A percentile compares a stretch with the other conserved stretches of the same genome.
These are phyloP conservation scores for Platanthera guangdongensis DNA, from an alignment of 106 monocot species.

Conservation along the genomic window DNA sequence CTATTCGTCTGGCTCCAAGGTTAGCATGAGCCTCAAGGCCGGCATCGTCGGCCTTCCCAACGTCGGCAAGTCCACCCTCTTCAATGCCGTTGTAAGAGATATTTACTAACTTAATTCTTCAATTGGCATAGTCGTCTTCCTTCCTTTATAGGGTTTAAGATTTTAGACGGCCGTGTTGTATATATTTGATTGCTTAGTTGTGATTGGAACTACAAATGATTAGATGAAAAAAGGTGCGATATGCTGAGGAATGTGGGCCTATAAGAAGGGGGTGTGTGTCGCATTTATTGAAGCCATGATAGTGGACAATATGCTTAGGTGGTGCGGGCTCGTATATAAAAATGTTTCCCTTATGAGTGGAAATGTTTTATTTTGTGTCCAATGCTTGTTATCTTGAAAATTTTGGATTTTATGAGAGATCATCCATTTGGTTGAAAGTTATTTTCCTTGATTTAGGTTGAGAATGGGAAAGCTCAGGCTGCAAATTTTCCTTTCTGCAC, in stretches of 20 bases:
- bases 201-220: neutral
- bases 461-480: conserved; percentile 99
- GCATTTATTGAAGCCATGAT: neutral
- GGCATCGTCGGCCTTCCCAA: conserved; percentile 97
- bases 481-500: conserved; percentile 99
- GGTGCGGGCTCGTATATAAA: neutral
- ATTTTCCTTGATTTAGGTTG: conserved; percentile 49
- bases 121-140: neutral
- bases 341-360: neutral
- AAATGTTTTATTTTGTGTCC: neutral
- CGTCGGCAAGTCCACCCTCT: conserved; percentile 94
- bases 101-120: neutral
- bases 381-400: neutral
- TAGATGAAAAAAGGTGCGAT: neutral
- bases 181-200: too few species aligned
- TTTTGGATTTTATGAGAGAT: neutral
- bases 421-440: conserved; percentile 34
- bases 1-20: conserved; percentile 44
- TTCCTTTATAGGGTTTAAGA: neutral
- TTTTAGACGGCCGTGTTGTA: neutral
- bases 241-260: neutral
- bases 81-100: conserved; percentile 81
- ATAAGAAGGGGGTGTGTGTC: neutral
- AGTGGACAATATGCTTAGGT: neutral
- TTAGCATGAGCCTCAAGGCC: conserved; percentile 91